phyloP scores from a whole-genome alignment of 176 grass and related monocot species.

The Zizania latifolia region DNA sequence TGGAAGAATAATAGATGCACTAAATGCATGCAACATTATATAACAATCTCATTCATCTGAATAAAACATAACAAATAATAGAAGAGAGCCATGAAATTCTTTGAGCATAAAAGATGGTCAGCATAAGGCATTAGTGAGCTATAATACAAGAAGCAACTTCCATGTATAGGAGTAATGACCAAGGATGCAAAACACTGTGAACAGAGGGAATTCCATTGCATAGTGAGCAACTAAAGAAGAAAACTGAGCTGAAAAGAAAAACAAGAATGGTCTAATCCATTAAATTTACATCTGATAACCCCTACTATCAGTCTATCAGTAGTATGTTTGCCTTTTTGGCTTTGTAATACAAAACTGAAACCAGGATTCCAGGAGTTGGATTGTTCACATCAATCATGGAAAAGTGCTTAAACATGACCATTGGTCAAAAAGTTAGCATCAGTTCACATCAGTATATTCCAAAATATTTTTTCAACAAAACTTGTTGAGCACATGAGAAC shows the following conservation, averaged over 20 bases:
- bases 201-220: background rate
- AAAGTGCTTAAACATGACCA: background rate
- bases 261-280: background rate
- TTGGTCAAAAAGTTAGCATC: background rate
- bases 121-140: background rate
- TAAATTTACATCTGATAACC: constrained; percentile 1
- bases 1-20: constrained; percentile 5
- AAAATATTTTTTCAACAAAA: constrained; percentile 13
- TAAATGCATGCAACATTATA: background rate
- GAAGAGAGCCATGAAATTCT: background rate
- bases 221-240: background rate
- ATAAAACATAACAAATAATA: background rate
- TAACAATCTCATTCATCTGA: constrained; percentile 5
- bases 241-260: background rate
- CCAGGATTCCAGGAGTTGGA: background rate
- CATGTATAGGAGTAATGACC: background rate
- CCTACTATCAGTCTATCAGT: background rate
- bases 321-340: background rate
- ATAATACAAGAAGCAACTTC: constrained; percentile 16
- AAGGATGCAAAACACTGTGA: background rate
- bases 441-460: background rate
- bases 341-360: constrained; percentile 10
- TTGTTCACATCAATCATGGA: background rate
- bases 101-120: background rate
- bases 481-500: background rate